Base-by-base conservation (phyloP, 805 yeast species). In the Pichia insulana region DNA sequence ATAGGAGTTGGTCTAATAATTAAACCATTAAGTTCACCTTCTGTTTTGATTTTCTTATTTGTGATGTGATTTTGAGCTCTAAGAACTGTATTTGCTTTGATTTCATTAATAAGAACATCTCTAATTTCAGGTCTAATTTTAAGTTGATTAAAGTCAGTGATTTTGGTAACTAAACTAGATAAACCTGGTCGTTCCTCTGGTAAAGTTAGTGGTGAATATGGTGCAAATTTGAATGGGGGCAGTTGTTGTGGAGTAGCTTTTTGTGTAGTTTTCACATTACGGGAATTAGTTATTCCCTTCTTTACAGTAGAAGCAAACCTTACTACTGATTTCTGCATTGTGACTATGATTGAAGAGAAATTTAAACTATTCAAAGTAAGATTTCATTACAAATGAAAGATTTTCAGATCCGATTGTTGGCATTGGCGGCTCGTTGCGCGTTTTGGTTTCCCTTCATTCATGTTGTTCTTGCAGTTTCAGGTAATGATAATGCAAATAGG, bases 1-100 rank as follows among this genome's bases (percentile, higher is more conserved):
- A 90, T 83, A 2, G 92, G 86, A 0, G 96, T 78, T 10, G 97
- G 80, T 42, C 68, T 63, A 20, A 75, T 58, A 2, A 65, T 56
- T 17, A 64, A 44, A 11, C 68, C 68, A 43, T 62, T 56, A 20
- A 64, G 38, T 46, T 64, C 67, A 10, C 43, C 43, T 30, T 60
- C 62, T 0, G 62, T 54, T 42, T 62, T 62, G 13, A 49, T 42
- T 44, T 62, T 62, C 36, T 57, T 59, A 1, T 56, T 44, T 27
- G 52, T 46, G 11, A 62, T 44, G 42, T 47, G 53, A 45, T 64
- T 64, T 37, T 64, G 68, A 7, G 58, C 48, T 41, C 65, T 57
- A 6, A 69, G 48, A 12, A 72, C 65, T 0, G 80, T 68, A 42
- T 68, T 70, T 1, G 55, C 47, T 40, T 66, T 65, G 39, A 85